Evolutionary conservation across 306 rosid genomes (phyloP).

Genomic region (Pachyrhizus erosus): DNA sequence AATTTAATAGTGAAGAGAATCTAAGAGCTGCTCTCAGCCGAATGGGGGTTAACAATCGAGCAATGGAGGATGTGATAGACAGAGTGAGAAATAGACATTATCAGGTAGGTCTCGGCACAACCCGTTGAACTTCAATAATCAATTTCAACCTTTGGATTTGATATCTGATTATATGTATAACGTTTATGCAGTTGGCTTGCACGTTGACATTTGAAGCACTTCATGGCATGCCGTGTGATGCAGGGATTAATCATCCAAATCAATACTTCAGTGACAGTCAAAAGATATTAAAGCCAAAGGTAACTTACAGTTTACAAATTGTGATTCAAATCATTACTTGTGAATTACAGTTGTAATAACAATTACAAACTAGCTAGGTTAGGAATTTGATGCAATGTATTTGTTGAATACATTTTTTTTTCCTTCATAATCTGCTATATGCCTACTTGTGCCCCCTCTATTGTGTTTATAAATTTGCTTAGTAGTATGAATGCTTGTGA

Average conservation of each 20-base stretch:
- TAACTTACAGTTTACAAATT: slow-evolving; percentile 35
- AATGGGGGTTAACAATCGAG: slow-evolving; percentile 82
- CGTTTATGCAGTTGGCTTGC: slow-evolving; percentile 83
- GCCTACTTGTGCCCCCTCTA: not conserved
- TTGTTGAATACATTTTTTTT: not conserved
- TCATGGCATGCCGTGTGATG: slow-evolving; percentile 72
- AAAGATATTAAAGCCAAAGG: slow-evolving; percentile 69
- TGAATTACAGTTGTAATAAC: not conserved
- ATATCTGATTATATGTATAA: slow-evolving; percentile 42
- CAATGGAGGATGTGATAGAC: slow-evolving; percentile 77
- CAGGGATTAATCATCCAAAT: slow-evolving; percentile 99
- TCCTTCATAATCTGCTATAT: not conserved
- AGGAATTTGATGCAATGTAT: not conserved
- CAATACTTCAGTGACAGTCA: slow-evolving; percentile 91
- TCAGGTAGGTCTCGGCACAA: slow-evolving; percentile 75
- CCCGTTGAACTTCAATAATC: slow-evolving; percentile 32
- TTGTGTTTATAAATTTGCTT: not conserved
- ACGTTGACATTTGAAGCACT: slow-evolving; percentile 93
- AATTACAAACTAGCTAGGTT: slow-evolving; percentile 17
- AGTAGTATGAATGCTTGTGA: not conserved
- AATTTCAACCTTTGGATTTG: slow-evolving; percentile 36
- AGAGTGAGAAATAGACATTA: slow-evolving; percentile 90
- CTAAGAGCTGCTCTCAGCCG: slow-evolving; percentile 84
- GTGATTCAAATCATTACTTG: slow-evolving; percentile 14
- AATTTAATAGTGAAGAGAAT: slow-evolving; percentile 80